Evolutionary conservation across 176 grass and related monocot genomes (phyloP).

Genomic region (Oryza glumipatula): DNA sequence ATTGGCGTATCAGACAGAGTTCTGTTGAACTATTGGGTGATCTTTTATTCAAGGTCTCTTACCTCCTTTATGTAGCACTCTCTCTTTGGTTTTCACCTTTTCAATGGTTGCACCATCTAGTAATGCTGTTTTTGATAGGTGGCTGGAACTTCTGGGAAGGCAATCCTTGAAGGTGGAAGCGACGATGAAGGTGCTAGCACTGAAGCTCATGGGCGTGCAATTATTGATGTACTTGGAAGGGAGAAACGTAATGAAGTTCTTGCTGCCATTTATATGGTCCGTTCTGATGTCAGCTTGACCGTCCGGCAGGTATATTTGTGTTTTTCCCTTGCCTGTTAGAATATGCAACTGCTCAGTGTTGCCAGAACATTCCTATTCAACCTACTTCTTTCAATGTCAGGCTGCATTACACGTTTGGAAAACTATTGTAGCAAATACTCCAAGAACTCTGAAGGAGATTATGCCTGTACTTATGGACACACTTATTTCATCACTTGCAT

Average conservation of each 20-base stretch:
- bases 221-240: constrained; percentile 91
- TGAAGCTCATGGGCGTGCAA: constrained; percentile 95
- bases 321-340: neutral
- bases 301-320: constrained; percentile 81
- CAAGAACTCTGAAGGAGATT: constrained; percentile 96
- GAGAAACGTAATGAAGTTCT: constrained; percentile 95
- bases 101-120: constrained; percentile 24
- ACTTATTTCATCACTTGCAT: constrained; percentile 95
- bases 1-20: constrained; percentile 96
- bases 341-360: constrained; percentile 26
- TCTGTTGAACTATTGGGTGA: constrained; percentile 97
- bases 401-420: constrained; percentile 97
- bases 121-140: constrained; percentile 60
- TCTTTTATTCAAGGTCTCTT: constrained; percentile 89
- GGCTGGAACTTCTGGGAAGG: constrained; percentile 96
- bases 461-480: constrained; percentile 98
- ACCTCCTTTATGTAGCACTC: constrained; percentile 30
- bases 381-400: constrained; percentile 44
- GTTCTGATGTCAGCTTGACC: constrained; percentile 91
- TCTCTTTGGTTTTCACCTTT: constrained; percentile 11
- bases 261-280: constrained; percentile 99
- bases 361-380: constrained; percentile 1
- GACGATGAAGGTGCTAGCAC: constrained; percentile 99
- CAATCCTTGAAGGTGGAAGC: constrained; percentile 95
- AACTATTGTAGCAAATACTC: constrained; percentile 97